A percentile compares a stretch with the other conserved stretches of the same genome.
These are phyloP conservation scores for Fusarium cicatricum DNA, from an alignment of 2,329 filamentous ascomycete genomes.

Conservation along the genomic window DNA sequence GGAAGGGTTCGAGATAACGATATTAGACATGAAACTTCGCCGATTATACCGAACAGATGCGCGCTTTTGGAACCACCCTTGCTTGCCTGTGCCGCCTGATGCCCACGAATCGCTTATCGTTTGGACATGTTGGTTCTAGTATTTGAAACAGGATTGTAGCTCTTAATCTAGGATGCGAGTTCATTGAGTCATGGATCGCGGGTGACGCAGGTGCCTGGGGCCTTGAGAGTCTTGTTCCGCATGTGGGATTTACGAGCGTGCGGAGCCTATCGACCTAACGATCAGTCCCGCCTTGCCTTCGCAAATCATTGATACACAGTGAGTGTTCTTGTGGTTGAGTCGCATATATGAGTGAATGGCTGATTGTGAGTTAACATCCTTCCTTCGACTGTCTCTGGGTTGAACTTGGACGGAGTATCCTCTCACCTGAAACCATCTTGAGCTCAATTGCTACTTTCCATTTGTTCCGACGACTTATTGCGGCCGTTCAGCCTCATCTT, in stretches of 20 bases:
- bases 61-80: slow-evolving; percentile 21
- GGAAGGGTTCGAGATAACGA: slow-evolving; percentile 24
- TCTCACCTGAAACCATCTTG: not conserved
- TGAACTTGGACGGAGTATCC: no score
- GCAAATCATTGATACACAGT: no score
- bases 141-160: not conserved
- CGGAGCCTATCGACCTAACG: no score
- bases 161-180: no score
- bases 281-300: no score
- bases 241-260: no score
- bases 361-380: not conserved
- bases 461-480: no score
- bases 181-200: no score
- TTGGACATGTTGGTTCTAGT: no score
- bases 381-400: not conserved
- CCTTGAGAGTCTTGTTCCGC: no score
- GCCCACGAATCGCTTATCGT: not conserved
- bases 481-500: no score
- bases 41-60: slow-evolving; percentile 31
- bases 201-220: no score
- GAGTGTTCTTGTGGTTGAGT: not conserved
- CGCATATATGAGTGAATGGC: not conserved
- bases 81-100: not conserved
- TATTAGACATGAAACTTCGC: slow-evolving; percentile 36
- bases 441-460: not conserved